A percentile compares a stretch with the other conserved stretches of the same genome.
Conservation (phyloP, 345 rosid genomes). For the Eucalyptus regnans region DNA sequence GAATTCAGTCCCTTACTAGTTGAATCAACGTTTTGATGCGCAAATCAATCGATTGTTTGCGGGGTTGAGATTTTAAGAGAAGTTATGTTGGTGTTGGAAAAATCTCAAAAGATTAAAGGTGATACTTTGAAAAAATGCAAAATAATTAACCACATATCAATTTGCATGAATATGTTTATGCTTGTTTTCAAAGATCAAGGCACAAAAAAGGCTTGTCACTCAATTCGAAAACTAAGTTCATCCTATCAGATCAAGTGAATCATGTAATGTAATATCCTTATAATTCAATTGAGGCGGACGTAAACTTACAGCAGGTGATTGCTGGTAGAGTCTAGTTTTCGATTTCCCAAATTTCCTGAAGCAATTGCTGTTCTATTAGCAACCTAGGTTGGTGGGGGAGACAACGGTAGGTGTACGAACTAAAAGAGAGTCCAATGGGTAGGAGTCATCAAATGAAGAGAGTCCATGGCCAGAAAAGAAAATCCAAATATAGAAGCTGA, state of each 20-base stretch:
- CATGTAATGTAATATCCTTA: background rate
- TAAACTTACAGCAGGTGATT: background rate
- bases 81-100: background rate
- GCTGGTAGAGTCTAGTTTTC: rapidly evolving
- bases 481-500: background rate
- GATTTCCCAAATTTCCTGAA: background rate
- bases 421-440: background rate
- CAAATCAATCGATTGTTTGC: background rate
- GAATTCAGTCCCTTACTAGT: background rate
- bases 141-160: background rate
- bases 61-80: background rate
- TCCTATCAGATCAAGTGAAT: background rate
- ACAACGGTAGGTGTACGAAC: background rate
- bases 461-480: background rate
- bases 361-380: background rate
- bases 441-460: background rate
- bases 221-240: background rate
- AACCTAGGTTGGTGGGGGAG: background rate
- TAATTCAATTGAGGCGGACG: background rate
- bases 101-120: background rate
- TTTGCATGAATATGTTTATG: background rate
- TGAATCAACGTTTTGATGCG: background rate
- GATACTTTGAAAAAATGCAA: background rate
- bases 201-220: rapidly evolving
- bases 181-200: background rate